Base-by-base conservation (phyloP, 2,329 filamentous ascomycete genomes). In the Microascus cirrosus region DNA sequence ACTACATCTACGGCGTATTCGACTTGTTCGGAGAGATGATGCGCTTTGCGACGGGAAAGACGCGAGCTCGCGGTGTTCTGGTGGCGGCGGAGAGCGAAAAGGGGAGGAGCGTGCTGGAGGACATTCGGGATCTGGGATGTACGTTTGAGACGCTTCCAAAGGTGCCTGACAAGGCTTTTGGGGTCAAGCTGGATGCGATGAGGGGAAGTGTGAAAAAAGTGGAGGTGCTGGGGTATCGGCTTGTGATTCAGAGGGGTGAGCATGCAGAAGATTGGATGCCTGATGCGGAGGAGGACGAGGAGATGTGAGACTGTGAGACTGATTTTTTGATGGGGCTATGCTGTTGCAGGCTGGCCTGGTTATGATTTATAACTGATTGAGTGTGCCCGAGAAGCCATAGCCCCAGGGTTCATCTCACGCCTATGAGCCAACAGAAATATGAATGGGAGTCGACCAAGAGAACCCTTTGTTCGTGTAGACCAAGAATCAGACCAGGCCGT, bases 11-110 rank as follows among this genome's bases (percentile, higher is more conserved):
- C 61, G 94, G 93, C 10, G 73, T 99, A 2, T 96, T 96, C 67
- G 94, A 99, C 70, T 81, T 97, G 64, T 92, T 92, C 1, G 94
- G 94, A 45, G 94, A 99, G 74, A 79, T 97, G 76, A 99, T 99
- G 94, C 83, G 92, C 34, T 97, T 96, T 71, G 91, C 90, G 0
- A 94, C 96, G 56, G 56, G 45, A 55, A 92, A 92, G 6, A 84
- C 85, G 28, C 88, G 95, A 69, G 91, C 91, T 1, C 87, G 91
- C 5, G 85, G 77, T 8, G 87, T 87, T 15, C 73, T 70, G 63
- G 70, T 77, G 61, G 77, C 56, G 32, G 53, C 20, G 25, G 53
- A 55, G 18, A 55, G 53, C 2, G 54, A 36, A 24, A 65, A 65
- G 57, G 63, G 63, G 15, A 71, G 83, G 45, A 84, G 84, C 6